These are phyloP conservation scores for Fusarium annulatum DNA, from an alignment of 2,329 filamentous ascomycete genomes.

Conservation along the genomic window DNA sequence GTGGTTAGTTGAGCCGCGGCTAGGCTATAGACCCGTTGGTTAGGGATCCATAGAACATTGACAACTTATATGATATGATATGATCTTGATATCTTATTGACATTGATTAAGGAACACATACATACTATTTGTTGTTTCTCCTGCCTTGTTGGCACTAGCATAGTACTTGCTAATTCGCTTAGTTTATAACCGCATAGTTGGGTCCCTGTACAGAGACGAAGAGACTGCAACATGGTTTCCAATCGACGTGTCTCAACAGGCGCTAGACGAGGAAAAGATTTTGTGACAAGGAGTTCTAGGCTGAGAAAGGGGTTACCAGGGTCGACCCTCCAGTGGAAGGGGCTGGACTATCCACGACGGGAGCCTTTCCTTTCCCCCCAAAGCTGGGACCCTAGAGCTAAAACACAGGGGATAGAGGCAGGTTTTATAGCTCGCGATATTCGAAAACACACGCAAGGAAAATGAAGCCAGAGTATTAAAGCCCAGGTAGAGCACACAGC, in stretches of 20 bases:
- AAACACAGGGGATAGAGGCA: conserved; percentile 17
- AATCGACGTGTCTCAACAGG: conserved; percentile 33
- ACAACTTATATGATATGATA: conserved; percentile 2
- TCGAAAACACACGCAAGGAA: conserved; percentile 4
- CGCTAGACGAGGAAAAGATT: conserved; percentile 24
- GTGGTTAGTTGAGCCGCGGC: not conserved
- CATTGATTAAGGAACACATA: not conserved
- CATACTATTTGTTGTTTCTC: not conserved
- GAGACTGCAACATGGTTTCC: conserved; percentile 30
- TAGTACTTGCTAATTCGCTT: not conserved
- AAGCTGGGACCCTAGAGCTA: conserved; percentile 19
- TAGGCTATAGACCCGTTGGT: not conserved
- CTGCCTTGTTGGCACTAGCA: not conserved
- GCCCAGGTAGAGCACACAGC: conserved; percentile 15
- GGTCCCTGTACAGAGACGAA: not conserved
- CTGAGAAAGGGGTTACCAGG: conserved; percentile 30
- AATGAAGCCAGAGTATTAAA: conserved; percentile 33
- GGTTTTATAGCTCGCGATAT: conserved; percentile 29
- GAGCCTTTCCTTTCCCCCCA: conserved; percentile 10
- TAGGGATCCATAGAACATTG: not conserved
- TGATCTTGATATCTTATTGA: not conserved
- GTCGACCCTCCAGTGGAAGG: conserved; percentile 10
- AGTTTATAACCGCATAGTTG: conserved; percentile 1
- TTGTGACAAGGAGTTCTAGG: conserved; percentile 25
- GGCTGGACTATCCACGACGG: conserved; percentile 17